Evolutionary conservation across 495 filamentous ascomycete species (phyloP).

Genomic region (Xylaria nigripes): DNA sequence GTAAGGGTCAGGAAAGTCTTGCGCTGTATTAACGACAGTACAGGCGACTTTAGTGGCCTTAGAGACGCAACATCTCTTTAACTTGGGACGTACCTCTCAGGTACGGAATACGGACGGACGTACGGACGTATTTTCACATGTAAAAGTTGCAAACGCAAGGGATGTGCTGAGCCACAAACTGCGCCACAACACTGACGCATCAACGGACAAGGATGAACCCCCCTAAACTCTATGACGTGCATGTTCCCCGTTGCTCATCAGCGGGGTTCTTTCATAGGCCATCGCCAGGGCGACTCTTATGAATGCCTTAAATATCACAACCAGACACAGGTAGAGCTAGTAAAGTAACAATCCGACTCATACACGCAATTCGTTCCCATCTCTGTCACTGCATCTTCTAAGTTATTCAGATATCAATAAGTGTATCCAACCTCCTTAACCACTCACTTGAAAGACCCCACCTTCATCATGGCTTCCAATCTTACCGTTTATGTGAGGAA

Average conservation of each 20-base stretch:
- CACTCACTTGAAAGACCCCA: constrained; percentile 4
- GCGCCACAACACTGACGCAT: neutral
- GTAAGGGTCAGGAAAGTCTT: too few relatives aligned
- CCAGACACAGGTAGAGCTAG: neutral
- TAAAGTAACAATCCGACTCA: neutral
- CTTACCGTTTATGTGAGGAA: constrained; percentile 59
- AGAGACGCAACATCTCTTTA: too few relatives aligned
- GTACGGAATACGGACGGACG: too few relatives aligned
- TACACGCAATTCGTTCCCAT: neutral
- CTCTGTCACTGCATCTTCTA: neutral
- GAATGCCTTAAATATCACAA: neutral
- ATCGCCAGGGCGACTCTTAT: neutral
- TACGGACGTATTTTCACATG: neutral
- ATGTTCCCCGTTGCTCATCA: neutral
- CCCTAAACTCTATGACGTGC: neutral
- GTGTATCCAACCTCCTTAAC: neutral
- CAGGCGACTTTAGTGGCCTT: too few relatives aligned
- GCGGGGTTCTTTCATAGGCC: neutral
- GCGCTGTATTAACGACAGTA: too few relatives aligned
- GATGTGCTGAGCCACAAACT: neutral
- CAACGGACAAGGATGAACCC: neutral
- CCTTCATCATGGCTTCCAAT: constrained; percentile 30
- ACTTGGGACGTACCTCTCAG: too few relatives aligned
- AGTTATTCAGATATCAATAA: neutral
- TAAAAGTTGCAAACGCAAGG: neutral